These are phyloP conservation scores for Hymenoscyphus infarciens DNA, from an alignment of 2,329 filamentous ascomycete genomes.

Conservation along the genomic window DNA sequence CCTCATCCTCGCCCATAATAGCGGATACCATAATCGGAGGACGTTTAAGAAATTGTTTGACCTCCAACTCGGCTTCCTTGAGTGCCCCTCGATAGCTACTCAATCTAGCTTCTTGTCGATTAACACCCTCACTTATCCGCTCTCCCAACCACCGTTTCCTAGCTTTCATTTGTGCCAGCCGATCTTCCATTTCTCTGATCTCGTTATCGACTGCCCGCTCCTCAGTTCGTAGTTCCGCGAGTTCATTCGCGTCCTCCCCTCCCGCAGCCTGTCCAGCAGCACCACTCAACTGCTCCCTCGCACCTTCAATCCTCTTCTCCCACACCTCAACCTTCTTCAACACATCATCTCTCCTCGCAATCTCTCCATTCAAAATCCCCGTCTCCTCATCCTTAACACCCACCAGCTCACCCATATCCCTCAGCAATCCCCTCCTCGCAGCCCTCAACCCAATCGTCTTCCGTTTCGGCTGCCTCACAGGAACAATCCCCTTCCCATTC, in stretches of 20 bases:
- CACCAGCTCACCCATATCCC: conserved; percentile 60
- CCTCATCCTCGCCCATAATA: conserved; percentile 33
- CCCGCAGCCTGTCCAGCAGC: conserved; percentile 46
- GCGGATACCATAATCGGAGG: conserved; percentile 42
- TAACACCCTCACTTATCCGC: conserved; percentile 60
- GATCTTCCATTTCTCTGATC: conserved; percentile 63
- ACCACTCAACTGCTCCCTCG: conserved; percentile 49
- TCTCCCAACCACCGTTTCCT: conserved; percentile 56
- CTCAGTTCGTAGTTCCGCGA: conserved; percentile 57
- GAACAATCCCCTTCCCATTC: conserved; percentile 44
- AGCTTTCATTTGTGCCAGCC: conserved; percentile 57
- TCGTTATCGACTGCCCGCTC: conserved; percentile 53
- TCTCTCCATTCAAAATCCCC: conserved; percentile 53
- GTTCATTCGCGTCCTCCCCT: conserved; percentile 53
- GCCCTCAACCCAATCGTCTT: conserved; percentile 54
- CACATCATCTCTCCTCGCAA: conserved; percentile 54
- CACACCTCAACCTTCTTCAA: conserved; percentile 55
- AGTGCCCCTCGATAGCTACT: conserved; percentile 68
- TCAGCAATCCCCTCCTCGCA: conserved; percentile 62
- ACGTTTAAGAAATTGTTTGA: conserved; percentile 54
- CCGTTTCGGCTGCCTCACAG: conserved; percentile 54
- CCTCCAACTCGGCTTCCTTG: conserved; percentile 60
- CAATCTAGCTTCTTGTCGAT: conserved; percentile 65
- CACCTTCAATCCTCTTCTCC: conserved; percentile 40
- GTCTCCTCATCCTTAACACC: conserved; percentile 67